These are phyloP conservation scores for Calocybe gangraenosa DNA, from an alignment of 768 basidiomycete genomes.

Conservation along the genomic window DNA sequence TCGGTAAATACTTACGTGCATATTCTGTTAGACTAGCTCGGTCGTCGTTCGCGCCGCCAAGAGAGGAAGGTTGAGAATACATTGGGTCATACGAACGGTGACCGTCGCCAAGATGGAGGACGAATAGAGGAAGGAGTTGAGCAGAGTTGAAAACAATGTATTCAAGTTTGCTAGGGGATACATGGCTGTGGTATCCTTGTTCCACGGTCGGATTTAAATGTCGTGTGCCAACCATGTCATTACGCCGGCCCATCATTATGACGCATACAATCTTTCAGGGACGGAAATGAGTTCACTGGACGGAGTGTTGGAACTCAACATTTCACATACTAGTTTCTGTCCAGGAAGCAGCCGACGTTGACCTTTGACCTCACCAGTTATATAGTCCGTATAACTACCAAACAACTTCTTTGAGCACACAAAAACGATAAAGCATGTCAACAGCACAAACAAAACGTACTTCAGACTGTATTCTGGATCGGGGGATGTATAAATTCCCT, in stretches of 20 bases:
- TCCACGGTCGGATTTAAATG: background rate
- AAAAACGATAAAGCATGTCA: background rate
- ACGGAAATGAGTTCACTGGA: background rate
- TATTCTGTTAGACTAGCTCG: slow-evolving; percentile 10
- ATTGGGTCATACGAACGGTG: no score
- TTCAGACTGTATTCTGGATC: slow-evolving; percentile 6
- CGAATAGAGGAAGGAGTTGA: slow-evolving; percentile 9
- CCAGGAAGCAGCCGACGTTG: slow-evolving; percentile 8
- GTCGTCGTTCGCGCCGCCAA: no score
- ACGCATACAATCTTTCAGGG: slow-evolving; percentile 8
- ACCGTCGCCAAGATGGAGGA: slow-evolving; percentile 9
- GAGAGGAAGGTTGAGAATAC: no score
- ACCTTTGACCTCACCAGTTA: background rate
- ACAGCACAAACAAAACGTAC: slow-evolving; percentile 2
- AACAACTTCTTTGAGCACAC: background rate
- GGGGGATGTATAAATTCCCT: slow-evolving; percentile 13
- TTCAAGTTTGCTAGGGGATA: slow-evolving; percentile 6
- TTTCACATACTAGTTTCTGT: slow-evolving; percentile 9
- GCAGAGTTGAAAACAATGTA: slow-evolving; percentile 12
- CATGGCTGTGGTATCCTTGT: slow-evolving; percentile 8
- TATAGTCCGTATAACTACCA: slow-evolving; percentile 8
- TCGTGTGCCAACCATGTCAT: background rate
- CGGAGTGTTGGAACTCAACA: background rate
- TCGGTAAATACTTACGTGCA: slow-evolving; percentile 10
- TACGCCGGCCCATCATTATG: slow-evolving; percentile 9